These are phyloP conservation scores for Neurospora sp. DNA, from an alignment of 495 filamentous ascomycete species.

Conservation along the genomic window DNA sequence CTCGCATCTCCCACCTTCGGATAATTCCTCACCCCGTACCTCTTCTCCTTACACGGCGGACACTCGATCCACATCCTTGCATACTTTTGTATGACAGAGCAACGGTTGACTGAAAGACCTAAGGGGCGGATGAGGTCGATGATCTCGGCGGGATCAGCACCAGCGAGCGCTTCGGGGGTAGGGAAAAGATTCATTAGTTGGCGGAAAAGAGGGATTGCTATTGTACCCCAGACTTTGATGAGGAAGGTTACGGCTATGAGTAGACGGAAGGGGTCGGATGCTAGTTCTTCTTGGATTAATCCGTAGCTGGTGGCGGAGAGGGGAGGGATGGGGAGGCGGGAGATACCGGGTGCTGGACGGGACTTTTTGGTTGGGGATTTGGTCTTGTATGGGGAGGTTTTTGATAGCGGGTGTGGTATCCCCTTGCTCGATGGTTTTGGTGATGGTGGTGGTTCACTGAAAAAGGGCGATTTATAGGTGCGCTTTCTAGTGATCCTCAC, in stretches of 20 bases:
- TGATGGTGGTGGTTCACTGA: constrained; percentile 12
- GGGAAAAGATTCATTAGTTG: constrained; percentile 58
- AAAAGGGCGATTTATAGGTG: constrained; percentile 32
- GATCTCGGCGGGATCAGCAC: constrained; percentile 47
- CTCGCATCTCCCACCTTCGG: constrained; percentile 43
- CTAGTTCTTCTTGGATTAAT: constrained; percentile 73
- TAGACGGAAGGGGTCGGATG: constrained; percentile 57
- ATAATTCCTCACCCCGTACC: constrained; percentile 64
- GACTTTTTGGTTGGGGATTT: constrained; percentile 3
- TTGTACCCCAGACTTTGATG: constrained; percentile 63
- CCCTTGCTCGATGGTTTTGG: not conserved
- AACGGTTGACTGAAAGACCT: constrained; percentile 54
- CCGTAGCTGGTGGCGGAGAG: constrained; percentile 57
- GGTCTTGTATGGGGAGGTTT: not conserved
- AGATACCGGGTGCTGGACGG: constrained; percentile 39
- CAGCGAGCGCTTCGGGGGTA: constrained; percentile 52
- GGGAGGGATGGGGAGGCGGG: constrained; percentile 61
- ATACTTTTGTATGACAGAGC: constrained; percentile 44
- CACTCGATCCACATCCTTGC: constrained; percentile 60
- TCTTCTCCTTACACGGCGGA: constrained; percentile 47
- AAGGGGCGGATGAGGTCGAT: constrained; percentile 56
- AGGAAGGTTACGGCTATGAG: constrained; percentile 73
- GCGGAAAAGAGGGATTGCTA: constrained; percentile 71
- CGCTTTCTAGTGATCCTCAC: not conserved
- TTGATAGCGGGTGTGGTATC: constrained; percentile 8